phyloP scores from a whole-genome alignment of 129 eudicot species.

The Centella asiatica region DNA sequence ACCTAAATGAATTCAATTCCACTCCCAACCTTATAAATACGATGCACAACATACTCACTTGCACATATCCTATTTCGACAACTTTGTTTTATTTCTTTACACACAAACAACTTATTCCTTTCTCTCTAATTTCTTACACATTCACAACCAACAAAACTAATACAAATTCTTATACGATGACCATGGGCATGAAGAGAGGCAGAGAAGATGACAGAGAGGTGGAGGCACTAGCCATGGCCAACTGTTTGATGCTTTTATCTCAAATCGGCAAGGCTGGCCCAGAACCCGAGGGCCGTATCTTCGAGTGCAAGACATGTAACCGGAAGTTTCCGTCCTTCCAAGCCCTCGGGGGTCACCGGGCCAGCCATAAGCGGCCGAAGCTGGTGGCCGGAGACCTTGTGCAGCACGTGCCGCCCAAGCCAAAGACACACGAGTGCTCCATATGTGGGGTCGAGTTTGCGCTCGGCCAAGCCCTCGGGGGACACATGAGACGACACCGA shows the following conservation, averaged over 20 bases:
- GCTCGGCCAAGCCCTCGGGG: slow-evolving; percentile 28
- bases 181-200: neutral
- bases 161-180: neutral
- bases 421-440: slow-evolving; percentile 22
- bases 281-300: slow-evolving; percentile 2
- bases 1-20: neutral
- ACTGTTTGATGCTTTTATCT: slow-evolving; percentile 21
- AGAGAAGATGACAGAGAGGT: slow-evolving; percentile 13
- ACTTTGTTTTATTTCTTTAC: too few species aligned
- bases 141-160: neutral
- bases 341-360: slow-evolving; percentile 38
- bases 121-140: neutral
- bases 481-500: slow-evolving; percentile 35
- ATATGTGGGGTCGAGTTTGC: slow-evolving; percentile 27
- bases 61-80: too few species aligned
- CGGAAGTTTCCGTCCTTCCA: slow-evolving; percentile 19
- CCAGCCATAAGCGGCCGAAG: slow-evolving; percentile 26
- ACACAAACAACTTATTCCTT: neutral
- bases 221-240: slow-evolving; percentile 21
- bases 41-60: too few species aligned
- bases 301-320: slow-evolving; percentile 23
- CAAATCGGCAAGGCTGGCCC: neutral
- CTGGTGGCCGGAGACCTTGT: neutral
- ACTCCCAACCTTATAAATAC: neutral
- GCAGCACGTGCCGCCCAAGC: neutral